Conservation (phyloP, 495 filamentous ascomycete species). For the Bryoglossum gracile region DNA sequence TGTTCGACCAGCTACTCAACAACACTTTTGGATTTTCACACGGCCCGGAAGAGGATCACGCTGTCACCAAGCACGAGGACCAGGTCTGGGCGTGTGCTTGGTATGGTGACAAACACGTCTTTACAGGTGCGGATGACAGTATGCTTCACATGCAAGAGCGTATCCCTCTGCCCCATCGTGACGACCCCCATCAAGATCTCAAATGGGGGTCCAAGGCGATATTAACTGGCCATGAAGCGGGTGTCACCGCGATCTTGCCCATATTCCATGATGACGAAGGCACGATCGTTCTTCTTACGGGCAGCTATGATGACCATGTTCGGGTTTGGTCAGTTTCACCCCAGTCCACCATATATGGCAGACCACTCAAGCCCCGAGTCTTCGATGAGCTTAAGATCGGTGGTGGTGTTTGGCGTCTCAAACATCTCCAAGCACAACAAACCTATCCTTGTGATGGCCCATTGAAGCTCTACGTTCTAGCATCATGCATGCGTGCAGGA, state of each 20-base stretch:
- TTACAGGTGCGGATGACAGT: slow-evolving; percentile 56
- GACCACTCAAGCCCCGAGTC: slow-evolving; percentile 25
- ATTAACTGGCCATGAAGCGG: slow-evolving; percentile 61
- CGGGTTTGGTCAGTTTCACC: too few relatives aligned
- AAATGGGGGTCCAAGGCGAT: not conserved
- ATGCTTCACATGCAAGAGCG: too few relatives aligned
- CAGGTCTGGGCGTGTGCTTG: slow-evolving; percentile 66
- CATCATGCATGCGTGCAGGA: slow-evolving; percentile 92
- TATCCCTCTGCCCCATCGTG: too few relatives aligned
- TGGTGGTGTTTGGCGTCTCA: slow-evolving; percentile 89
- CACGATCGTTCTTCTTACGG: slow-evolving; percentile 59
- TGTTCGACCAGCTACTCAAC: slow-evolving; percentile 25
- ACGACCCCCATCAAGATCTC: not conserved
- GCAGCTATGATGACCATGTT: slow-evolving; percentile 86
- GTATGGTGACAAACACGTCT: slow-evolving; percentile 29
- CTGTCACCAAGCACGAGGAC: slow-evolving; percentile 12
- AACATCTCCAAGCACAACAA: slow-evolving; percentile 39
- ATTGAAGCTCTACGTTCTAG: slow-evolving; percentile 54
- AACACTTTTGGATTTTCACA: slow-evolving; percentile 31
- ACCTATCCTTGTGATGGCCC: slow-evolving; percentile 9
- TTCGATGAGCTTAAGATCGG: slow-evolving; percentile 59
- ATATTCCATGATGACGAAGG: slow-evolving; percentile 33
- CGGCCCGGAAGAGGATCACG: too few relatives aligned
- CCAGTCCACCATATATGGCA: slow-evolving; percentile 35
- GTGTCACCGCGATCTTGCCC: slow-evolving; percentile 75